Percentiles rank a stretch among this genome's conserved stretches.
These are phyloP conservation scores for Malassezia psittaci DNA, from an alignment of 1,284 basidiomycete species.

Conservation along the genomic window DNA sequence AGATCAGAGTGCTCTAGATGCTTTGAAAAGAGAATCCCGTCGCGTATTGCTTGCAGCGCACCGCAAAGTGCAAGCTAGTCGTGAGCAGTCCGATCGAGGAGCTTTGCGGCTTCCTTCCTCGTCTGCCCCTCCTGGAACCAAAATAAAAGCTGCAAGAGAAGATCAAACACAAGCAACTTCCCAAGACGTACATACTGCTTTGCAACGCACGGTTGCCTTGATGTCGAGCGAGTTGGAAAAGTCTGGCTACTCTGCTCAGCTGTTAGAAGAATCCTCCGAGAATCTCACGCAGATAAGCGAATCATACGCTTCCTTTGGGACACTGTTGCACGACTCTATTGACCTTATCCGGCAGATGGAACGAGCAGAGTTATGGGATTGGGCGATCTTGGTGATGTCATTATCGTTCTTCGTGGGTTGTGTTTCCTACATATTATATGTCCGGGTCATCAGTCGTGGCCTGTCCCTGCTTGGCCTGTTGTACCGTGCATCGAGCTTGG, in stretches of 20 bases:
- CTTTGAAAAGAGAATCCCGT: neutral
- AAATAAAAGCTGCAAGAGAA: neutral
- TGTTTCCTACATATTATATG: slow-evolving; percentile 41
- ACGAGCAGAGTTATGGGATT: slow-evolving; percentile 36
- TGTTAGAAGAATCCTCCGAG: slow-evolving; percentile 41
- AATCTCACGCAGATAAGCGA: slow-evolving; percentile 27
- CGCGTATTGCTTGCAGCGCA: slow-evolving; percentile 10
- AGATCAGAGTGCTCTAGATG: slow-evolving; percentile 17
- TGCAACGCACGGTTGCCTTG: slow-evolving; percentile 36
- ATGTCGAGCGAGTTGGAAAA: slow-evolving; percentile 44
- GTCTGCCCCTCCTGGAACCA: neutral
- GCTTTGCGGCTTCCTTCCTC: slow-evolving; percentile 1
- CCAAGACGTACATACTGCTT: slow-evolving; percentile 36
- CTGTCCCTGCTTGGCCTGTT: slow-evolving; percentile 9
- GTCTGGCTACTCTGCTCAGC: slow-evolving; percentile 38
- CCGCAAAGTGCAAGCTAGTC: slow-evolving; percentile 10
- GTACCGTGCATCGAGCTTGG: slow-evolving; percentile 1
- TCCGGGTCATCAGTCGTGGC: slow-evolving; percentile 33
- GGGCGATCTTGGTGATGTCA: slow-evolving; percentile 24
- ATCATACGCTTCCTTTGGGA: slow-evolving; percentile 36
- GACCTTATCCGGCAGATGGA: slow-evolving; percentile 44
- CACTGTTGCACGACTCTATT: slow-evolving; percentile 34
- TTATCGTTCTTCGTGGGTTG: slow-evolving; percentile 38
- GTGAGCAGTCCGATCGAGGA: slow-evolving; percentile 1
- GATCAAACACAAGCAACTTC: slow-evolving; percentile 39